Percentiles rank a stretch among this genome's conserved stretches.
Conservation (phyloP, 2,329 filamentous ascomycete species). For the Clonostachys rosea region DNA sequence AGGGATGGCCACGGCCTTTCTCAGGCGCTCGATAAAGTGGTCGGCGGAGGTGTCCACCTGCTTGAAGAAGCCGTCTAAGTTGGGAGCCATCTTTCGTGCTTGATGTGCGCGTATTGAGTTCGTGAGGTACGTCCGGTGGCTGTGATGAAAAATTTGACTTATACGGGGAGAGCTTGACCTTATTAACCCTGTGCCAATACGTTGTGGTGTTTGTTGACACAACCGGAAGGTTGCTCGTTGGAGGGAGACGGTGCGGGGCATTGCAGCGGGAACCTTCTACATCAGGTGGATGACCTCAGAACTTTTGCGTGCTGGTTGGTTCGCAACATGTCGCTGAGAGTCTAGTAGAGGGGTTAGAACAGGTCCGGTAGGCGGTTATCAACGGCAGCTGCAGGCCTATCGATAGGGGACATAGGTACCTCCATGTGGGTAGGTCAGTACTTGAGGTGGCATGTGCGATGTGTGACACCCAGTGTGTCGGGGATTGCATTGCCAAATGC, state of each 20-base stretch:
- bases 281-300: constrained; percentile 3
- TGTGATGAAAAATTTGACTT: constrained; percentile 11
- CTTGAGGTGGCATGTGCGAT: no score
- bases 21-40: constrained; percentile 83
- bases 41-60: constrained; percentile 79
- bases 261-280: constrained; percentile 15
- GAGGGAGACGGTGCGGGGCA: constrained; percentile 36
- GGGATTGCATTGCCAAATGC: no score
- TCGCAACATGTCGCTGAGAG: no score
- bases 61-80: constrained; percentile 89
- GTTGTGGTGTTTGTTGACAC: background rate
- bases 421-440: no score
- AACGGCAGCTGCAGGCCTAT: constrained; percentile 11
- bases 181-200: background rate
- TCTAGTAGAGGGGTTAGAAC: no score
- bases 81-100: constrained; percentile 77
- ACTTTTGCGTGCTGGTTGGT: background rate
- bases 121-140: constrained; percentile 42
- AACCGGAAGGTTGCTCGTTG: background rate
- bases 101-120: constrained; percentile 51
- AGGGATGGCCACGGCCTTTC: constrained; percentile 91
- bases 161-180: background rate
- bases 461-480: no score
- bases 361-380: constrained; percentile 13
- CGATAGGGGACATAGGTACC: no score